Base-by-base conservation (phyloP, 2,329 filamentous ascomycete species). In the Colletotrichum kahawae region DNA sequence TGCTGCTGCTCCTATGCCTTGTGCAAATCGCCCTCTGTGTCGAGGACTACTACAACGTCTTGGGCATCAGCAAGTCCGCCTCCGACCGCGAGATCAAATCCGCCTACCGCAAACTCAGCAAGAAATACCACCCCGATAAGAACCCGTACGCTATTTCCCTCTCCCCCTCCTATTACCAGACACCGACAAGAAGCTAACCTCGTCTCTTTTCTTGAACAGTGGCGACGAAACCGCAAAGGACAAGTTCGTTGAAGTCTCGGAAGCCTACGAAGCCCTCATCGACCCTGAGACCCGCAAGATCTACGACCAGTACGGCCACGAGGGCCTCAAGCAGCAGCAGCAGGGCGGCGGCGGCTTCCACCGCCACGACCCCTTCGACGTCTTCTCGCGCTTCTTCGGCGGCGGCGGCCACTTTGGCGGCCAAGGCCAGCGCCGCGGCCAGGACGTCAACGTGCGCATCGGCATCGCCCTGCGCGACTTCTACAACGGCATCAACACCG, bases 51-150 rank as follows among this genome's bases (percentile, higher is more conserved):
- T 97, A 97, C 85, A 95, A 95, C 84, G 86, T 98, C 74, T 91
- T 99, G 31, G 95, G 94, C 70, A 86, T 99, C 77, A 91, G 93
- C 81, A 95, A 92, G 81, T 89, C 93, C 75, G 96, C 96, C 18
- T 93, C 92, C 62, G 95, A 98, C 69, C 93, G 93, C 81, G 94
- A 98, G 80, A 93, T 99, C 83, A 99, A 99, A 85, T 94, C 94
- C 60, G 96, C 97, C 27, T 99, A 99, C 85, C 92, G 96, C 75
- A 93, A 92, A 75, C 89, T 99, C 13, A 97, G 95, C 87, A 98
- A 98, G 85, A 98, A 97, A 84, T 98, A 91, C 84, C 97, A 99
- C 82, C 97, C 97, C 5, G 97, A 99, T 85, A 99, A 99, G 90
- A 98, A 98, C 81, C 95, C 96, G 93, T 97, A 90, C 80, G 94